phyloP scores from a whole-genome alignment of 257 asterid species.

The Solanum chilense region DNA sequence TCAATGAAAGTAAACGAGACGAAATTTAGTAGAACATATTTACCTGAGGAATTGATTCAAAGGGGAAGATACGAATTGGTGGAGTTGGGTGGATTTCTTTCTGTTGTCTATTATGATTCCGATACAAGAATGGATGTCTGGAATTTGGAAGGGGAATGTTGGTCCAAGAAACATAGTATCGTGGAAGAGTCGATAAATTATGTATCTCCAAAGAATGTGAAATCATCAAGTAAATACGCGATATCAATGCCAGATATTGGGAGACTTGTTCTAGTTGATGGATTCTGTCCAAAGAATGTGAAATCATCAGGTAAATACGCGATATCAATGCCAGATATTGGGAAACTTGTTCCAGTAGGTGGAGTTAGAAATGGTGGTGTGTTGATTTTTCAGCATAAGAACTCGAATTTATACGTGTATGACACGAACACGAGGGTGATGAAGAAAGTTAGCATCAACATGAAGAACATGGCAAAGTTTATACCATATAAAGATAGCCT shows the following conservation, averaged over 20 bases:
- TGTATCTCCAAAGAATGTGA: neutral
- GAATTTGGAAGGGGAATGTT: conserved; percentile 1
- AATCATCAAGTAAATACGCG: no score
- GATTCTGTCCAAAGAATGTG: neutral
- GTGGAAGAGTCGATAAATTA: neutral
- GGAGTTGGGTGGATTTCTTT: conserved; percentile 8
- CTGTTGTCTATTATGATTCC: neutral
- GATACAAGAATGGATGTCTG: neutral
- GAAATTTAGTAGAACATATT: neutral
- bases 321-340: neutral
- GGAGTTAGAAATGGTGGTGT: neutral
- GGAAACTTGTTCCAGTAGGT: conserved; percentile 2
- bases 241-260: neutral
- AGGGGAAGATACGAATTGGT: neutral
- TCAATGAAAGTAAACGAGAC: neutral
- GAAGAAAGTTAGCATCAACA: neutral
- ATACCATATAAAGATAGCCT: conserved; percentile 1
- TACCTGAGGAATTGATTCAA: neutral
- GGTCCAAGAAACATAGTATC: conserved; percentile 9
- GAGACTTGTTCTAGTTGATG: conserved; percentile 1
- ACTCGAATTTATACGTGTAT: neutral
- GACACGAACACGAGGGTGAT: neutral
- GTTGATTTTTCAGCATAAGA: conserved; percentile 1
- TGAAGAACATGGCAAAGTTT: neutral
- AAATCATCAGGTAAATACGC: neutral